Percentiles rank a stretch among this genome's conserved stretches.
Evolutionary conservation across 352 stramenopile genomes (phyloP).

Genomic region (Phytophthora citrophthora): DNA sequence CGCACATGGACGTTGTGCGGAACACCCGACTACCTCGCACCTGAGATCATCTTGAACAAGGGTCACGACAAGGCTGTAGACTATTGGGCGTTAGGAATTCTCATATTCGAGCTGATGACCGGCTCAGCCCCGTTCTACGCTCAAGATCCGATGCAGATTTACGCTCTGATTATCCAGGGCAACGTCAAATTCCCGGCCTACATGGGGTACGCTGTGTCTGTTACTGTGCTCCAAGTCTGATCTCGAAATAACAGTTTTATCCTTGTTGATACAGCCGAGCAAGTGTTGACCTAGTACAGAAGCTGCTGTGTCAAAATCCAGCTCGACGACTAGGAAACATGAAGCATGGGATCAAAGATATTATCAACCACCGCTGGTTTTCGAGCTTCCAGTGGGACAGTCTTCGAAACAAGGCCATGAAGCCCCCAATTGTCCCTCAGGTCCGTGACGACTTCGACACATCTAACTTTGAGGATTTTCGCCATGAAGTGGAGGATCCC

Average conservation of each 20-base stretch:
- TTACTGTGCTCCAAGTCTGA: background rate
- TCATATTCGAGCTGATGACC: constrained; percentile 91
- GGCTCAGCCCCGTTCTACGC: constrained; percentile 90
- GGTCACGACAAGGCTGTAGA: constrained; percentile 92
- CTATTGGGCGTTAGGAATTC: constrained; percentile 91
- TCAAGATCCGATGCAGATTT: constrained; percentile 92
- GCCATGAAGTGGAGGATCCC: constrained; percentile 68
- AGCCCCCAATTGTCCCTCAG: constrained; percentile 76
- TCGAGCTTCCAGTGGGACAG: constrained; percentile 72
- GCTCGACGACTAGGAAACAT: constrained; percentile 80
- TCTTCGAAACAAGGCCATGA: constrained; percentile 64
- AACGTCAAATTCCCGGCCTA: constrained; percentile 86
- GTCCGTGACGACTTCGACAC: constrained; percentile 80
- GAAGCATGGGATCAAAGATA: constrained; percentile 87
- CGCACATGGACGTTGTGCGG: constrained; percentile 92
- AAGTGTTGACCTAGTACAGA: constrained; percentile 88
- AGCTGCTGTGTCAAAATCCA: constrained; percentile 83
- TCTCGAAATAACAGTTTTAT: constrained; percentile 2
- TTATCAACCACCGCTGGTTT: constrained; percentile 88
- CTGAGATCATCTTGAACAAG: constrained; percentile 93
- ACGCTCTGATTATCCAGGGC: constrained; percentile 90
- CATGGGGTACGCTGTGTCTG: constrained; percentile 60
- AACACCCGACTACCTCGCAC: constrained; percentile 93
- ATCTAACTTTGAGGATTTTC: constrained; percentile 85
- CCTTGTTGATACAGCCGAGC: constrained; percentile 42